Conservation (phyloP, 148 eudicot genomes). For the Tetragonia tetragonoides region DNA sequence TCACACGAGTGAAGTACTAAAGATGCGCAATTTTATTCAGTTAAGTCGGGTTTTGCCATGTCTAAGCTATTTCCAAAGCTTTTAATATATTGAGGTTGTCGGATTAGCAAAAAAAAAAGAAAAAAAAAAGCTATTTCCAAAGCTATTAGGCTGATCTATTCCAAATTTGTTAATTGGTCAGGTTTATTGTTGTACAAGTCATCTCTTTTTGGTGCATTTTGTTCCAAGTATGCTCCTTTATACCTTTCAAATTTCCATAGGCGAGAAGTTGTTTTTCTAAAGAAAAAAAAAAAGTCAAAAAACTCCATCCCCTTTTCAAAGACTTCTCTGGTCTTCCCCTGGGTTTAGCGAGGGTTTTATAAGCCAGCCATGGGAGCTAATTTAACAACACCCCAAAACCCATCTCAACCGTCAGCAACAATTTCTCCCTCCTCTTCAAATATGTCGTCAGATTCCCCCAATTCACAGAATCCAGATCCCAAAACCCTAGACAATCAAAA, state of each 20-base stretch:
- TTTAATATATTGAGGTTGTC: no score
- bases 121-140: no score
- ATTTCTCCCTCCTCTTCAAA: conserved; percentile 10
- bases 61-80: no score
- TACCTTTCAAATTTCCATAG: neutral
- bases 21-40: no score
- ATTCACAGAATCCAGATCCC: conserved; percentile 34
- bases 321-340: neutral
- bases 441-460: conserved; percentile 22
- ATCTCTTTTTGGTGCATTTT: no score
- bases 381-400: conserved; percentile 16
- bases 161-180: no score
- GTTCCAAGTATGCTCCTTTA: no score
- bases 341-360: conserved; percentile 34
- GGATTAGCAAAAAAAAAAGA: no score
- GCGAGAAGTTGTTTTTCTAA: neutral
- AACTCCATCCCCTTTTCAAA: neutral
- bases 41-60: no score
- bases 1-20: no score
- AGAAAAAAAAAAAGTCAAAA: neutral
- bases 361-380: conserved; percentile 25
- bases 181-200: no score
- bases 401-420: neutral
- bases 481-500: conserved; percentile 26
- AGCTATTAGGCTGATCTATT: no score